These are phyloP conservation scores for Penicillium decumbens DNA, from an alignment of 2,329 filamentous ascomycete species.

Conservation along the genomic window DNA sequence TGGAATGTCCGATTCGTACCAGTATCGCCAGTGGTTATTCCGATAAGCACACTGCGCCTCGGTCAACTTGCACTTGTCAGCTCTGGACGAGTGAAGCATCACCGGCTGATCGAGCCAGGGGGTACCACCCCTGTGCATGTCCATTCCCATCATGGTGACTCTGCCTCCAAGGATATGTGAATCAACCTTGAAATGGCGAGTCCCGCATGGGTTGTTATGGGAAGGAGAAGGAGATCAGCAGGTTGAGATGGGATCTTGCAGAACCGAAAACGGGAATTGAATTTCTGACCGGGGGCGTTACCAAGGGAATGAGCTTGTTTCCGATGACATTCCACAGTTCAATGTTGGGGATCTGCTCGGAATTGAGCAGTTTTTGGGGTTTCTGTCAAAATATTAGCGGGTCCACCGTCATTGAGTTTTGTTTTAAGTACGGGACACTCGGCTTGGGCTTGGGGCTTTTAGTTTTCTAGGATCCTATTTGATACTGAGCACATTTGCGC, in stretches of 20 bases:
- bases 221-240: neutral
- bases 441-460: too few species aligned
- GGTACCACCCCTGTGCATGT: conserved; percentile 13
- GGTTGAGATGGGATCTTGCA: neutral
- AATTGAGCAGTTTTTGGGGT: conserved; percentile 28
- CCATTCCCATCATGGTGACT: conserved; percentile 16
- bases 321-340: conserved; percentile 4
- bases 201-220: neutral
- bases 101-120: conserved; percentile 34
- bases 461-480: too few species aligned
- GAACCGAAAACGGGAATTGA: conserved; percentile 14
- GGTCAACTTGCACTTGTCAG: conserved; percentile 27
- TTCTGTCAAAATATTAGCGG: neutral
- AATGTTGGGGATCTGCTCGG: conserved; percentile 13
- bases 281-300: neutral
- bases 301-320: conserved; percentile 1
- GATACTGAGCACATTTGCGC: conserved; percentile 22
- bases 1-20: conserved; percentile 17
- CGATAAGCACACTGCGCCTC: conserved; percentile 30
- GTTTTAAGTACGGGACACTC: neutral
- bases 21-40: conserved; percentile 27
- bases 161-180: neutral
- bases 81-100: conserved; percentile 30
- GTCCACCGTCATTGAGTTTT: neutral
- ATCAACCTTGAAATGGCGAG: neutral